Base-by-base conservation (phyloP, 164 flowering plant species). In the Kingdonia uniflora region DNA sequence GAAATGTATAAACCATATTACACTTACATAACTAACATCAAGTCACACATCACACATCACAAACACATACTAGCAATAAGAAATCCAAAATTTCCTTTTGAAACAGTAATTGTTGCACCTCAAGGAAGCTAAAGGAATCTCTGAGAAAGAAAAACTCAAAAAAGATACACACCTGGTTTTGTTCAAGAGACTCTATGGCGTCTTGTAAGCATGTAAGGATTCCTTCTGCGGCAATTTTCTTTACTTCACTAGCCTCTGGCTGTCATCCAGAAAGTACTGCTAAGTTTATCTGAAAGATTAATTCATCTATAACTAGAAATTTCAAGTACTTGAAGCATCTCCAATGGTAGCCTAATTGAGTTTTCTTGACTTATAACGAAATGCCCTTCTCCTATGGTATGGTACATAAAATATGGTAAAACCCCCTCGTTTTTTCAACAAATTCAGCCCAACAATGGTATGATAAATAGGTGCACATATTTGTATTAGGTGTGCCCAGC, bases 201-300 rank as follows among this genome's bases (percentile, higher is more conserved):
- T 92, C 99, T 63, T 85, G 85, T 65, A 92, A 72, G 71, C 94
- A 88, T 19, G 88, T 84, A 39, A 92, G 61, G 65, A 92, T 77
- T 48, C 99, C 99, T 69, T 79, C 81, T 33, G 84, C 81, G 43
- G 95, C 96, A 64, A 92, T 74, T 54, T 75, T 73, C 71, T 74
- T 77, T 54, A 85, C 67, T 64, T 88, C 95, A 58, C 74, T 59
- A 42, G 81, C 68, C 55, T 80, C 89, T 40, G 99, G 99, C 99
- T 92, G 85, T 61, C 51, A 46, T 58, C 16, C 44, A 17, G 19
- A 15, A 33, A 40, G 43, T 16, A 45, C 13, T 42, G 11, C 22
- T 8, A 21, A 15, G 56, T 14, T 47, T 41, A 24, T 10, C 19
- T 26, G 2, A 16, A 5, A 15, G 19, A 45, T 16, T 17, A 46